A percentile compares a stretch with the other conserved stretches of the same genome.
Conservation (phyloP, 306 rosid genomes). For the Malus orientalis region DNA sequence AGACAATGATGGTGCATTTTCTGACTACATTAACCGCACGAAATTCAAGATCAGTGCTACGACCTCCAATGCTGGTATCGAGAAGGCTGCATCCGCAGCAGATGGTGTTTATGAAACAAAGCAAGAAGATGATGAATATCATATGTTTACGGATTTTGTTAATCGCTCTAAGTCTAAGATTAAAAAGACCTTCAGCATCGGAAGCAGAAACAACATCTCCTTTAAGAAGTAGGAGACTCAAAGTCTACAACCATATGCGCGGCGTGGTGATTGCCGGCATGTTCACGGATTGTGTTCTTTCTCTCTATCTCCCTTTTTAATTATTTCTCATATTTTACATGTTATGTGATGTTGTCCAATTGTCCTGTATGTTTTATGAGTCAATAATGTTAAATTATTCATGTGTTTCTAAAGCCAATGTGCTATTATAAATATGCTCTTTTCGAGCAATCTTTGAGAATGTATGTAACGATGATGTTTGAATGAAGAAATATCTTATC, state of each 20-base stretch:
- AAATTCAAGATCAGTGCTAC: conserved; percentile 10
- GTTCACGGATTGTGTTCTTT: background rate
- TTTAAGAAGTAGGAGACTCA: conserved; percentile 5
- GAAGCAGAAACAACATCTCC: conserved; percentile 17
- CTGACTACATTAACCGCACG: conserved; percentile 19
- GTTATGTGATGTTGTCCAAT: background rate
- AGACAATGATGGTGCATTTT: conserved; percentile 7
- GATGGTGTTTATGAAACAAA: conserved; percentile 1
- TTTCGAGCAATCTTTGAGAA: background rate
- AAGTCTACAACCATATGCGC: background rate
- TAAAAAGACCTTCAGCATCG: conserved; percentile 16
- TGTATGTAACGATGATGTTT: background rate
- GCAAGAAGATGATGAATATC: conserved; percentile 6
- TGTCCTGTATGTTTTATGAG: no score
- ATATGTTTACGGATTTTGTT: conserved; percentile 11
- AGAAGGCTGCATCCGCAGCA: background rate
- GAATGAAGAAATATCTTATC: background rate
- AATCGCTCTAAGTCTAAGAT: conserved; percentile 17
- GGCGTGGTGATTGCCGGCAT: background rate
- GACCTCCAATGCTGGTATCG: conserved; percentile 12
- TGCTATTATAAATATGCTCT: background rate
- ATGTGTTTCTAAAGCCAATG: background rate
- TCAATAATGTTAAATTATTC: background rate
- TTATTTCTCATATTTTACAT: background rate
- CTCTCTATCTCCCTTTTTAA: background rate